These are phyloP conservation scores for Cytospora leucostoma DNA, from an alignment of 2,329 filamentous ascomycete genomes.

Conservation along the genomic window DNA sequence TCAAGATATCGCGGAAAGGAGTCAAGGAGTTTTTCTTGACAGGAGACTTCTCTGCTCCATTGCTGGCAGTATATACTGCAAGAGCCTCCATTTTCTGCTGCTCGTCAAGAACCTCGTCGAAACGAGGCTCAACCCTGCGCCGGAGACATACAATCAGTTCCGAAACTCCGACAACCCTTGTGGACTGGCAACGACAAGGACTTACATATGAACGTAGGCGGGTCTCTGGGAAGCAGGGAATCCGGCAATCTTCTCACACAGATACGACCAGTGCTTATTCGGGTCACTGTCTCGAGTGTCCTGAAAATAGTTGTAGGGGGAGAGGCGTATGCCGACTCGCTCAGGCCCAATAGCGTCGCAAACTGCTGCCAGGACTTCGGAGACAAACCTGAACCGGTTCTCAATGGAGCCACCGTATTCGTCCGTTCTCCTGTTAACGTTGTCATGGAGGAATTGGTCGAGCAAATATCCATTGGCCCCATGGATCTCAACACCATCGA, in stretches of 20 bases:
- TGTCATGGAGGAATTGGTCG: conserved; percentile 59
- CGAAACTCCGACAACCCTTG: background rate
- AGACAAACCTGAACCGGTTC: conserved; percentile 53
- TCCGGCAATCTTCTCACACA: conserved; percentile 39
- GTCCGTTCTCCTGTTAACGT: conserved; percentile 53
- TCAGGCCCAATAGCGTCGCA: conserved; percentile 50
- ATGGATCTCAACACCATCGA: conserved; percentile 68
- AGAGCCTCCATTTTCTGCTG: conserved; percentile 45
- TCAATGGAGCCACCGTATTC: conserved; percentile 54
- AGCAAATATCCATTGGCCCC: conserved; percentile 62
- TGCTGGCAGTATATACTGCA: conserved; percentile 33
- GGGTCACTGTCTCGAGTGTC: conserved; percentile 34
- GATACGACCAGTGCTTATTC: conserved; percentile 40
- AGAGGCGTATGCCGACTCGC: conserved; percentile 57
- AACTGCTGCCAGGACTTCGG: conserved; percentile 49
- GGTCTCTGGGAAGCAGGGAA: conserved; percentile 40
- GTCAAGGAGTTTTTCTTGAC: conserved; percentile 37
- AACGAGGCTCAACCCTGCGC: conserved; percentile 47
- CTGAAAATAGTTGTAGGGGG: conserved; percentile 47
- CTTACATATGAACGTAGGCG: conserved; percentile 48
- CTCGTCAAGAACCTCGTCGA: conserved; percentile 49
- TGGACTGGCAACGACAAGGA: too few relatives aligned
- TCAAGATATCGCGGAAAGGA: conserved; percentile 44
- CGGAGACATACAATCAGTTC: background rate
- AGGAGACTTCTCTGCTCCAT: conserved; percentile 17